Percentiles rank a stretch among this genome's conserved stretches.
phyloP scores from a whole-genome alignment of 2,329 filamentous ascomycete genomes.

The Arthrobotrys musiformis region DNA sequence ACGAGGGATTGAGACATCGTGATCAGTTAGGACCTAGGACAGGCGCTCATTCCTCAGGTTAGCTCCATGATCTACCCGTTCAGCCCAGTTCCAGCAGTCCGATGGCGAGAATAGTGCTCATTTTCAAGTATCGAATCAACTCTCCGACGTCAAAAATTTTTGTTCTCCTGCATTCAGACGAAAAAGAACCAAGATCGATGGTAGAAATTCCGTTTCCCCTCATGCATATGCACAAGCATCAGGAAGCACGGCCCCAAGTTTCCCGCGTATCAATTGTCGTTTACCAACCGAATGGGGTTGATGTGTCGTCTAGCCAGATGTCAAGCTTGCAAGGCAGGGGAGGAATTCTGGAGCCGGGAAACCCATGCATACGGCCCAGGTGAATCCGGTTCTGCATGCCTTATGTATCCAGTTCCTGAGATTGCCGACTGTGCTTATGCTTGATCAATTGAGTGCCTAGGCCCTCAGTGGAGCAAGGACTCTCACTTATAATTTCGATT shows the following conservation, averaged over 20 bases:
- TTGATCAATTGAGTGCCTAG: conserved; percentile 9
- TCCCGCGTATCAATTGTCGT: conserved; percentile 27
- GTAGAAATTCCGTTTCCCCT: background rate
- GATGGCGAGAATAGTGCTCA: background rate
- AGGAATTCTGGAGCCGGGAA: conserved; percentile 35
- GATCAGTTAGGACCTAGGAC: conserved; percentile 23
- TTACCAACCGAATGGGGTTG: conserved; percentile 14
- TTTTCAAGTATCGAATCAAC: background rate
- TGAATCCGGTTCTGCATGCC: conserved; percentile 36
- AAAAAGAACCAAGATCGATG: background rate
- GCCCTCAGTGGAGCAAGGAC: background rate
- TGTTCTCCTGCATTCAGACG: background rate
- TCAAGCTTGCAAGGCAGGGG: conserved; percentile 24
- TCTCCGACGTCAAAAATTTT: conserved; percentile 3
- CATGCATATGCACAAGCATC: conserved; percentile 30
- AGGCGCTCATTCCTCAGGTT: conserved; percentile 1
- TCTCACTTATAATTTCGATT: conserved; percentile 4
- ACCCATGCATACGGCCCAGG: conserved; percentile 36
- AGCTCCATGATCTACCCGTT: background rate
- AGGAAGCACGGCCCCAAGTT: conserved; percentile 13
- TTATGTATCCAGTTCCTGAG: conserved; percentile 12
- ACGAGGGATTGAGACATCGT: conserved; percentile 54
- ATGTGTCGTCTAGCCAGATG: conserved; percentile 19
- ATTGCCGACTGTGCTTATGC: conserved; percentile 34
- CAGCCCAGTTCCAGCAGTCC: background rate